Base-by-base conservation (phyloP, 2,329 filamentous ascomycete species). In the Cryphonectria nitschkei region DNA sequence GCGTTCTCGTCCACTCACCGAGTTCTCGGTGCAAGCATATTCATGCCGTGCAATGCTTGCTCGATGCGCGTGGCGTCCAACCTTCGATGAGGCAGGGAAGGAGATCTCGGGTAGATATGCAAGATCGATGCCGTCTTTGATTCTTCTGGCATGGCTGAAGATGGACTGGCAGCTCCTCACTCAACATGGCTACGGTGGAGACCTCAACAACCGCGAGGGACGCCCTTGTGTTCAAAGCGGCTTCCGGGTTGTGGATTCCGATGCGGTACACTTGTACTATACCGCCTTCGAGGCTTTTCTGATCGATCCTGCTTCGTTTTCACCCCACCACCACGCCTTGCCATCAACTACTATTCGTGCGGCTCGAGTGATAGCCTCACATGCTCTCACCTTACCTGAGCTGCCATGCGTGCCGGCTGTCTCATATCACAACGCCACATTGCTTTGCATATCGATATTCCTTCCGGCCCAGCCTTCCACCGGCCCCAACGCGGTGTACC, bases 81-180 rank as follows among this genome's bases (percentile, higher is more conserved):
- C 29, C 62, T 32, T 22, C 37, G 5, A 37, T 66, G 64, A 22
- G n/a, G 26, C 64, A 37, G 29, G 32, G 43, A 29, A 16, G 3
- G 41, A 5, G 29, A 66, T 56, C 64, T 56, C 26, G 64, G 46
- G 13, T 56, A 11, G 9, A 66, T 41, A 54, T 66, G 64, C 64
- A 50, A 66, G 64, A 66, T 66, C 64, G 46, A 66, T 66, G 13
- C 32, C 64, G n/a, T 66, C 41, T 56, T 34, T 58, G 54, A 13
- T 34, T 58, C 8, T 58, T 16, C 26, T 58, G 26, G 26, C 54
- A 19, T 58, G 29, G 54, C 29, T 58, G 43, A 26, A 58, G 54
- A 58, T 58, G 29, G 14, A 58, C 8, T 29, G 29, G 54, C 26
- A 22, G 22, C 46, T n/a, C 22, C 46, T n/a, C 22, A 34, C 13